These are phyloP conservation scores for Pholiota conissans DNA, from an alignment of 768 basidiomycete genomes.

Conservation along the genomic window DNA sequence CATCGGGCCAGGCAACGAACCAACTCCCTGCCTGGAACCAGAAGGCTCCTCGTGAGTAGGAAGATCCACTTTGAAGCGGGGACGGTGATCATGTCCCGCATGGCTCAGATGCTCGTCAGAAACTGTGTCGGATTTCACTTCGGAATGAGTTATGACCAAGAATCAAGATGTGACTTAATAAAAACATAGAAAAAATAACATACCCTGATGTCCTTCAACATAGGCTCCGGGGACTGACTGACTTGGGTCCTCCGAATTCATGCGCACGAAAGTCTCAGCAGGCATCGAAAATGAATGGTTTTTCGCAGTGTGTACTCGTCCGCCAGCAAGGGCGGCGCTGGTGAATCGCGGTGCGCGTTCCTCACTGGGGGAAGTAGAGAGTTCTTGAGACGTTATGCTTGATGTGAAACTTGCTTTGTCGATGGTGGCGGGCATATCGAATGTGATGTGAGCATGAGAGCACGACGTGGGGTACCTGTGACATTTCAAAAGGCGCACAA, in stretches of 20 bases:
- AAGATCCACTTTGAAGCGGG: not conserved
- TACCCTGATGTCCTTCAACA: not conserved
- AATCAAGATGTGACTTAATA: not conserved
- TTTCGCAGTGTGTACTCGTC: not conserved
- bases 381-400: too few relatives aligned
- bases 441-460: too few relatives aligned
- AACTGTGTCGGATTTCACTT: not conserved
- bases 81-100: not conserved
- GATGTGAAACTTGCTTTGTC: too few relatives aligned
- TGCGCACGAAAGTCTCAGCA: not conserved
- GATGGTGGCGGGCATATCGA: too few relatives aligned
- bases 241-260: not conserved
- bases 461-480: too few relatives aligned
- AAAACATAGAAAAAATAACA: not conserved
- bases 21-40: slow-evolving; percentile 27
- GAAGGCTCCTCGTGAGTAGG: slow-evolving; percentile 28
- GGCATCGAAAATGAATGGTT: not conserved
- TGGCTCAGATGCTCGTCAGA: not conserved
- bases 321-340: not conserved
- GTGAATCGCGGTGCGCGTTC: not conserved
- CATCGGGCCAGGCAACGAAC: slow-evolving; percentile 45
- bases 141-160: not conserved
- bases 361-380: not conserved
- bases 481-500: too few relatives aligned
- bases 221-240: not conserved